These are phyloP conservation scores for Tetracentron sinense DNA, from an alignment of 164 flowering plant species.

Conservation along the genomic window DNA sequence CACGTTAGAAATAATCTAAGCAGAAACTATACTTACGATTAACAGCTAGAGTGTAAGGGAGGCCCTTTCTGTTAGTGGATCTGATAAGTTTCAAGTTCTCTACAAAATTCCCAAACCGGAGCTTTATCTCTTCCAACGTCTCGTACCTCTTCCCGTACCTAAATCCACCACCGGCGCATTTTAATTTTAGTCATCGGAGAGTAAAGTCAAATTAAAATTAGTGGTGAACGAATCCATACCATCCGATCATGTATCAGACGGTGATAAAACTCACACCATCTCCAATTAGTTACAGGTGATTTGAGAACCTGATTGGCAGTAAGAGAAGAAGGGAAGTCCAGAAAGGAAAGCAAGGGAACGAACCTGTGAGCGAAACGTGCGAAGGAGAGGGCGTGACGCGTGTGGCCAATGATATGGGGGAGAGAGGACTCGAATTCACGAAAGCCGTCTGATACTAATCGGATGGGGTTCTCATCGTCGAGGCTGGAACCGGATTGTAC, in stretches of 20 bases:
- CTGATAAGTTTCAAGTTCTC: constrained; percentile 69
- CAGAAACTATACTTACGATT: constrained; percentile 49
- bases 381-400: constrained; percentile 72
- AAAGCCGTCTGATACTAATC: constrained; percentile 55
- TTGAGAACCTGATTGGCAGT: no score
- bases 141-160: constrained; percentile 80
- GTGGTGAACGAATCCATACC: no score
- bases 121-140: constrained; percentile 58
- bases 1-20: neutral
- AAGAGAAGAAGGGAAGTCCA: no score
- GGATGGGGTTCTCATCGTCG: constrained; percentile 72
- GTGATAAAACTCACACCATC: no score
- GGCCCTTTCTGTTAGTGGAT: constrained; percentile 60
- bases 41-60: constrained; percentile 63
- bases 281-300: no score
- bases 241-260: neutral
- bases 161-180: no score
- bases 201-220: no score
- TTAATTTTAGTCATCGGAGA: no score
- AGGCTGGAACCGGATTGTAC: constrained; percentile 30
- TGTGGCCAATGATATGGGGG: constrained; percentile 42
- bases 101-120: constrained; percentile 54
- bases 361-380: constrained; percentile 83
- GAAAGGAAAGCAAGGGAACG: no score
- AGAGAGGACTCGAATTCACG: constrained; percentile 54